phyloP scores from a whole-genome alignment of 495 filamentous ascomycete species.

The Neurospora discreta region DNA sequence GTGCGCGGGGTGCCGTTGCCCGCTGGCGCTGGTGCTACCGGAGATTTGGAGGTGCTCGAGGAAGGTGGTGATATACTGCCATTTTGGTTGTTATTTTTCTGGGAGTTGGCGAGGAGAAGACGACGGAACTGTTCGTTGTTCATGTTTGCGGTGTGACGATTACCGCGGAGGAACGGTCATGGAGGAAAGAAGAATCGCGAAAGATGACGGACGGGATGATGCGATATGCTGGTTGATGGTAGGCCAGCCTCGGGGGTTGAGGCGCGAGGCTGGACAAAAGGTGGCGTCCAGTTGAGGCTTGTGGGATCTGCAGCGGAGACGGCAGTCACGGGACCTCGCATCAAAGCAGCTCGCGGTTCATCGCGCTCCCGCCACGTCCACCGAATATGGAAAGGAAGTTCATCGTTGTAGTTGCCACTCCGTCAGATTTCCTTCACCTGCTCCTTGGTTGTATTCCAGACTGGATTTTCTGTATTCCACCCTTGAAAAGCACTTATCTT shows the following conservation, averaged over 20 bases:
- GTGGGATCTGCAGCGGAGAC: neutral
- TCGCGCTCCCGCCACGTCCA: neutral
- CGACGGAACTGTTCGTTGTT: slow-evolving; percentile 95
- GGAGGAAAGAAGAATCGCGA: neutral
- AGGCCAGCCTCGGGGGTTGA: neutral
- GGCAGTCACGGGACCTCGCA: neutral
- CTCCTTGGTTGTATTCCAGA: neutral
- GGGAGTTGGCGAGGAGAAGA: slow-evolving; percentile 49
- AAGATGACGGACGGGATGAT: neutral
- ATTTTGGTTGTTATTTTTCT: slow-evolving; percentile 27
- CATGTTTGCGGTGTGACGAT: slow-evolving; percentile 39
- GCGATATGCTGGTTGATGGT: neutral
- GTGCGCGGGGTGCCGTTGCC: slow-evolving; percentile 14
- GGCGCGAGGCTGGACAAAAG: neutral
- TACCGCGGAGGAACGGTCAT: neutral
- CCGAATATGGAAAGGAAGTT: neutral
- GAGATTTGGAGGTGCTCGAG: slow-evolving; percentile 13
- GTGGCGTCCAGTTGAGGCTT: neutral
- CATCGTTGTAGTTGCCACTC: neutral
- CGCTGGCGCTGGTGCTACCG: neutral
- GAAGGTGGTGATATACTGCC: slow-evolving; percentile 22
- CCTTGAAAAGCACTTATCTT: neutral
- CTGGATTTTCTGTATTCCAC: no score
- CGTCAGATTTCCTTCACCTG: neutral
- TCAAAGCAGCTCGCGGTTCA: neutral